Conservation (phyloP, 306 rosid genomes). For the Adenanthera pavonina region DNA sequence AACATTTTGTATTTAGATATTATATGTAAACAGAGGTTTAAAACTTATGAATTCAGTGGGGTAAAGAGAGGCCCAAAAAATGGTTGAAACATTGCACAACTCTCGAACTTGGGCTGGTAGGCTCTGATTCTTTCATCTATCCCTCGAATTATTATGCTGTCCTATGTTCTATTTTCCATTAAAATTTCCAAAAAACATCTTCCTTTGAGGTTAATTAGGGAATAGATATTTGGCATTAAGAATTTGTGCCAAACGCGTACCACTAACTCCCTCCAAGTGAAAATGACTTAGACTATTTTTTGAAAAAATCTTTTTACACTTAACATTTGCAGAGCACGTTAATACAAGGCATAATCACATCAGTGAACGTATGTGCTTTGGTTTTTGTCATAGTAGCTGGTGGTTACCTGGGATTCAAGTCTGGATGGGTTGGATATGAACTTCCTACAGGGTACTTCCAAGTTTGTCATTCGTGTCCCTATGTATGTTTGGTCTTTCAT, state of each 20-base stretch:
- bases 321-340: constrained; percentile 72
- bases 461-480: constrained; percentile 31
- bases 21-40: neutral
- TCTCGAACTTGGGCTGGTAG: neutral
- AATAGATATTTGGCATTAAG: neutral
- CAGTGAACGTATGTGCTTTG: constrained; percentile 82
- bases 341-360: constrained; percentile 76
- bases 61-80: neutral
- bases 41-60: neutral
- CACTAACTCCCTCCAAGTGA: neutral
- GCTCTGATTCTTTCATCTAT: neutral
- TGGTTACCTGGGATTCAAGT: constrained; percentile 78
- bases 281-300: neutral
- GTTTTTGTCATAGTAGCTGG: constrained; percentile 80
- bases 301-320: neutral
- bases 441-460: constrained; percentile 74
- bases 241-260: neutral
- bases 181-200: neutral
- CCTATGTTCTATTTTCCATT: neutral
- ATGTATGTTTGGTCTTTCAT: constrained; percentile 20
- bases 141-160: neutral
- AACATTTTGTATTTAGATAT: neutral
- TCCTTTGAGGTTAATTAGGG: neutral
- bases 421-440: constrained; percentile 93
- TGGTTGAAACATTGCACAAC: neutral